A percentile compares a stretch with the other conserved stretches of the same genome.
Conservation (phyloP, 2,329 filamentous ascomycete species). For the Blastomyces percursus region DNA sequence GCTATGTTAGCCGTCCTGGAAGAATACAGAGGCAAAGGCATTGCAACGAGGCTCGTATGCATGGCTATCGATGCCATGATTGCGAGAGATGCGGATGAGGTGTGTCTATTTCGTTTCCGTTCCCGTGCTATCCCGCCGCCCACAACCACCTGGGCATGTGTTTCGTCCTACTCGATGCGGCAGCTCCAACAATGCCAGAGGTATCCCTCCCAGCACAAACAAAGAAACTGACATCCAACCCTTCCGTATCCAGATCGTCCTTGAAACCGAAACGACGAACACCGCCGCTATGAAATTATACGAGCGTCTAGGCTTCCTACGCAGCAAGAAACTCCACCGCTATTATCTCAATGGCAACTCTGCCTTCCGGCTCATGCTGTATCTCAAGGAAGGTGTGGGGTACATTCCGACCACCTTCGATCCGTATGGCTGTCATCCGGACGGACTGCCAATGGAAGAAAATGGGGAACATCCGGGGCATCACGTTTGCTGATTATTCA, state of each 20-base stretch:
- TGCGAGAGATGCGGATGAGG: constrained; percentile 71
- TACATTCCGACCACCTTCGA: constrained; percentile 31
- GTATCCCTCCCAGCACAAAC: background rate
- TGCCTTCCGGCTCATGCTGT: constrained; percentile 76
- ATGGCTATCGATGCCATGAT: constrained; percentile 88
- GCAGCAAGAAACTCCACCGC: constrained; percentile 83
- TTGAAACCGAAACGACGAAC: constrained; percentile 94
- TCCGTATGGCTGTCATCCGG: constrained; percentile 16
- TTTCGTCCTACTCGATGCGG: background rate
- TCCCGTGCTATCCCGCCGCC: constrained; percentile 4
- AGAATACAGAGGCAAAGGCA: constrained; percentile 67
- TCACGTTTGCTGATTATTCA: constrained; percentile 5
- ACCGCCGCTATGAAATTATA: constrained; percentile 82
- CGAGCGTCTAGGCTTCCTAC: constrained; percentile 79
- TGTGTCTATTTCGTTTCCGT: constrained; percentile 18
- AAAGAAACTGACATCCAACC: background rate
- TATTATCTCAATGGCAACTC: constrained; percentile 97
- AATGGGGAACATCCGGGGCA: constrained; percentile 8
- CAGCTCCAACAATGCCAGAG: background rate
- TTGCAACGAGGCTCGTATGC: constrained; percentile 79
- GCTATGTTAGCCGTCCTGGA: constrained; percentile 93
- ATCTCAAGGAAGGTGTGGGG: constrained; percentile 54
- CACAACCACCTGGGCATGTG: background rate
- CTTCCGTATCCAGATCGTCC: constrained; percentile 50
- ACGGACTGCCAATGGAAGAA: constrained; percentile 10